Evolutionary conservation across 2,329 filamentous ascomycete species (phyloP), one percentile per base, ranked within the genome.

Genomic region (Sarocladium brachiariae): DNA sequence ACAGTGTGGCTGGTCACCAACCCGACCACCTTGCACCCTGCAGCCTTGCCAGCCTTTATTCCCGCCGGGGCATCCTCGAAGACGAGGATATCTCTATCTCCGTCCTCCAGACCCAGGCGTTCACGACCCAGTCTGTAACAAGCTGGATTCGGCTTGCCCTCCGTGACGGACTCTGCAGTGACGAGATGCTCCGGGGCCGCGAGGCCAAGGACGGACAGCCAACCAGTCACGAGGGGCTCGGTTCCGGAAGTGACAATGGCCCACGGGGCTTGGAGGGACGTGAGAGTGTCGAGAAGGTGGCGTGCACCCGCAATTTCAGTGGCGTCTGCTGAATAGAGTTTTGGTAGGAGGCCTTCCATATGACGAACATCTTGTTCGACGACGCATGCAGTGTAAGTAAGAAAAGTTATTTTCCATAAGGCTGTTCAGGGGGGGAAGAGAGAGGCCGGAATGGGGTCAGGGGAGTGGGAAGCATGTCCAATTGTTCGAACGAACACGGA

Each of bases 21-120:
- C n/a, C 84, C 91, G 41, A 95, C 70, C 11, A 96, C 91, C 62
- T 80, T 84, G 71, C 87, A 96, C 2, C 89, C 90, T 9, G 91
- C 91, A 1, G 81, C 87, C 69, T 91, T 95, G 46, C 90, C 91
- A 24, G 90, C 83, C 56, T 71, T 76, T 61, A 96, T 88, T 4
- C 91, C 91, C 7, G 89, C 88, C 4, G 91, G 90, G 51, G 88
- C 88, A 70, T 96, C 91, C 70, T 96, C 91, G 33, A 96, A 71
- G 46, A 96, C 91, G 51, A 96, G 73, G 38, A 92, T 69, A 27
- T 71, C 68, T 50, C 68, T 75, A 24, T 70, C 67, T 13, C 63
- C 62, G 30, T 70, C 72, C 18, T 73, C 63, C 18, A 83, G 65
- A 1, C 74, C 75, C 14, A 91, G 74, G 55, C 76, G 76, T 57